Conservation (phyloP, 768 basidiomycete genomes). For the Lanmaoa pseudosensibilis region DNA sequence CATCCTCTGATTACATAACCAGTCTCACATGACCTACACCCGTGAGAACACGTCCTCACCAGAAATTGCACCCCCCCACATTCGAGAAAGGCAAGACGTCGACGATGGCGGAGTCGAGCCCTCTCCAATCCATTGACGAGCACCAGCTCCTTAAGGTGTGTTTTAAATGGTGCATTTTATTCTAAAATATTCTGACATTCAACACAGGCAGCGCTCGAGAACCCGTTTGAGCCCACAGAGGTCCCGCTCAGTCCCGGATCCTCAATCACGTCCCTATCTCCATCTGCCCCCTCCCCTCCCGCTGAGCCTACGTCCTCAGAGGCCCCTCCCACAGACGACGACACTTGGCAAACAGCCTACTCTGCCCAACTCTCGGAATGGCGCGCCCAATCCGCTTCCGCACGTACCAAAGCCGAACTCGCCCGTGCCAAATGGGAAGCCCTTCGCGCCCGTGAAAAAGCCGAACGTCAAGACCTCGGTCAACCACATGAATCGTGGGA, state of each 20-base stretch:
- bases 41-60: not conserved
- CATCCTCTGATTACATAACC: not conserved
- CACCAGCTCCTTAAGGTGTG: conserved; percentile 24
- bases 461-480: conserved; percentile 42
- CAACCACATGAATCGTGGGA: conserved; percentile 24
- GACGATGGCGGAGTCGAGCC: conserved; percentile 30
- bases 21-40: not conserved
- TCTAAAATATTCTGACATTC: not conserved
- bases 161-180: not conserved
- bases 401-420: conserved; percentile 72
- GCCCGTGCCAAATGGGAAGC: conserved; percentile 73
- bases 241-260: conserved; percentile 14
- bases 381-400: conserved; percentile 71
- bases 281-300: not conserved
- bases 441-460: conserved; percentile 45
- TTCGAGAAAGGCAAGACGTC: not conserved
- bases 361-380: conserved; percentile 67
- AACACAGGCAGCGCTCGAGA: conserved; percentile 25
- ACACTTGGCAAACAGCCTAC: conserved; percentile 66
- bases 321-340: conserved; percentile 29
- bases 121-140: conserved; percentile 24
- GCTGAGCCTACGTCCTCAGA: not conserved
- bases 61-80: too few species aligned
- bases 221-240: conserved; percentile 28
- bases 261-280: not conserved